Base-by-base conservation (phyloP, 352 stramenopile genomes). In the Globisporangium ultimum region DNA sequence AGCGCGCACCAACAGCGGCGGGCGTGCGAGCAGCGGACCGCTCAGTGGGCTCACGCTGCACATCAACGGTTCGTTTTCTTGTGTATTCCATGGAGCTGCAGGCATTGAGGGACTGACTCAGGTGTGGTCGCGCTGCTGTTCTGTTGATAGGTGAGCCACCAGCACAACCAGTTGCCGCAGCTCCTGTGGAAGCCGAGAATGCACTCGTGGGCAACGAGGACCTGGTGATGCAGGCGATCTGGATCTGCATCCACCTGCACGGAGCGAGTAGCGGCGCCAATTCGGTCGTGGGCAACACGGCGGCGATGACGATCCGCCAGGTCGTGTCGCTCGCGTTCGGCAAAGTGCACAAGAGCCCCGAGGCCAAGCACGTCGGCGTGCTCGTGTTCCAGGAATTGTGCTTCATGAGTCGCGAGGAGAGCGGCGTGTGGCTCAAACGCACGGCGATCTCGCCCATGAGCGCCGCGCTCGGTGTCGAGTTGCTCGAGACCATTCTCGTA, bases 311-410 rank as follows among this genome's bases (percentile, higher is more conserved):
- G 59, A 88, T 95, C 62, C 80, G 87, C 1, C 88, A 96, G 63
- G 58, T 96, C 20, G 80, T 96, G 48, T 95, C 88, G 18, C 77
- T 94, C 21, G 83, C 87, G 28, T 96, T 95, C 45, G 83, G 84
- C 11, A 89, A 91, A 58, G 84, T 95, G 21, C 69, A 88, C 60
- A 67, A 73, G 17, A 92, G 75, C 40, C 55, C 64, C 0, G 76
- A 82, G 46, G 82, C 86, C 42, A 95, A 93, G 55, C 85, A 80
- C 28, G 84, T 92, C 2, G 84, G 86, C 6, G 82, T 95, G 32
- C 60, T 95, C 50, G 75, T 95, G 36, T 94, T 95, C 61, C 84
- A 95, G 60, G 87, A 95, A 58, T 64, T 95, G 28, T 95, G 84
- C 58, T 88, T 90, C 48, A 81, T 94, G 71, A 91, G 84, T 63